phyloP scores from a whole-genome alignment of 495 filamentous ascomycete species.

The Delitschia confertaspora region DNA sequence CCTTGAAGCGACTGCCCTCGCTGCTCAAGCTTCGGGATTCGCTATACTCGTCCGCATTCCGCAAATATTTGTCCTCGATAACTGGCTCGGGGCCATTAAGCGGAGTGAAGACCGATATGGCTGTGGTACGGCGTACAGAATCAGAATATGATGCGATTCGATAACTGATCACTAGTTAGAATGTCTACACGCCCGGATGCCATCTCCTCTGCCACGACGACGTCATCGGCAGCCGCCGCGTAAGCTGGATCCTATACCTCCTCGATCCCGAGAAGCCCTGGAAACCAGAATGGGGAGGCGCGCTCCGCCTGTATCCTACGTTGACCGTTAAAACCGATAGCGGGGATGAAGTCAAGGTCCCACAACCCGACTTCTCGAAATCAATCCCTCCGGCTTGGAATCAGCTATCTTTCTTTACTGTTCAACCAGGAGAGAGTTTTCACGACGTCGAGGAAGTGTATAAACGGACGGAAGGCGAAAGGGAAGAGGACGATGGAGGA shows the following conservation, averaged over 20 bases:
- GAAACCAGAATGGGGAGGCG: conserved; percentile 90
- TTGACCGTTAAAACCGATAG: conserved; percentile 49
- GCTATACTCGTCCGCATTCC: conserved; percentile 82
- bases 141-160: not conserved
- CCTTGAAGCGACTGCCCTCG: conserved; percentile 72
- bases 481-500: conserved; percentile 53
- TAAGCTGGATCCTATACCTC: conserved; percentile 96
- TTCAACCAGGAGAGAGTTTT: conserved; percentile 94
- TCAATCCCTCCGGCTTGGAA: conserved; percentile 91
- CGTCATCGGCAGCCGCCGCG: conserved; percentile 85
- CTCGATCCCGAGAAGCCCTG: conserved; percentile 87
- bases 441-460: conserved; percentile 99
- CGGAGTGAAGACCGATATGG: conserved; percentile 97
- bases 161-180: conserved; percentile 33
- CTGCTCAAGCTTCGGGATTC: conserved; percentile 82
- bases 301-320: conserved; percentile 80
- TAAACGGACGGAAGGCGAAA: conserved; percentile 50
- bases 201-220: conserved; percentile 97
- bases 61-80: conserved; percentile 75
- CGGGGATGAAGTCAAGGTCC: conserved; percentile 63
- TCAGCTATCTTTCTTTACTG: conserved; percentile 94
- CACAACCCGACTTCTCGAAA: conserved; percentile 62
- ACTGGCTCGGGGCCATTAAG: conserved; percentile 79
- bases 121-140: conserved; percentile 45
- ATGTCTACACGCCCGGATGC: conserved; percentile 92